Evolutionary conservation across 768 basidiomycete species (phyloP).

Genomic region (Collybia nuda): DNA sequence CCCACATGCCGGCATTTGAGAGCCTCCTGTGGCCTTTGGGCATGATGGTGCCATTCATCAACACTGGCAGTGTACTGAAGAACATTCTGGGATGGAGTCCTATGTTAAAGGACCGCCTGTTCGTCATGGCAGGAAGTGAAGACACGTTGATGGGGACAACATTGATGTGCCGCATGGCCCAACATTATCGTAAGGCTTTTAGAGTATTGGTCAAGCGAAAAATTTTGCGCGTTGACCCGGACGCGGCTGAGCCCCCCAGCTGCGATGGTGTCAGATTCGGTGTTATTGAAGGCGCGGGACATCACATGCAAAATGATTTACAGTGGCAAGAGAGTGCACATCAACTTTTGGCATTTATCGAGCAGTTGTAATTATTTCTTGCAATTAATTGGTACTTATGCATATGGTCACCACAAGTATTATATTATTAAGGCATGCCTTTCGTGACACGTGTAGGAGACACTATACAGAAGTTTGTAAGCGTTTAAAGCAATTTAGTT

Average conservation of each 20-base stretch:
- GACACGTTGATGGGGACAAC: constrained; percentile 10
- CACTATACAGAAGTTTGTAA: too few relatives aligned
- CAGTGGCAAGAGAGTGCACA: constrained; percentile 9
- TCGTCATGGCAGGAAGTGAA: constrained; percentile 8
- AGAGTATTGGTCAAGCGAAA: constrained; percentile 1
- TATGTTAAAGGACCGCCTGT: neutral
- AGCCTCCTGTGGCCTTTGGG: constrained; percentile 12
- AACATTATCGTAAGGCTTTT: constrained; percentile 4
- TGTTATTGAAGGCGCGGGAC: constrained; percentile 10
- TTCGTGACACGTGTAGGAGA: too few relatives aligned
- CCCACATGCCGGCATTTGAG: constrained; percentile 11
- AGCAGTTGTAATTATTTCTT: constrained; percentile 5
- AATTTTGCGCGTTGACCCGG: neutral
- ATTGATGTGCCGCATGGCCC: constrained; percentile 9
- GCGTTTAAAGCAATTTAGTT: too few relatives aligned
- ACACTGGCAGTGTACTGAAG: constrained; percentile 6
- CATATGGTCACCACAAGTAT: too few relatives aligned
- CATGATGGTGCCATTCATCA: constrained; percentile 15
- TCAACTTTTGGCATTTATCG: constrained; percentile 5
- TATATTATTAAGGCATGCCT: too few relatives aligned
- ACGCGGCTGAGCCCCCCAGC: neutral
- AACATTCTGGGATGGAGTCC: constrained; percentile 4
- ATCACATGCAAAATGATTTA: constrained; percentile 14
- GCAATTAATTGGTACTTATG: too few relatives aligned
- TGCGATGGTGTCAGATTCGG: constrained; percentile 3